These are phyloP conservation scores for Boehmeria nivea DNA, from an alignment of 306 rosid genomes.

Conservation along the genomic window DNA sequence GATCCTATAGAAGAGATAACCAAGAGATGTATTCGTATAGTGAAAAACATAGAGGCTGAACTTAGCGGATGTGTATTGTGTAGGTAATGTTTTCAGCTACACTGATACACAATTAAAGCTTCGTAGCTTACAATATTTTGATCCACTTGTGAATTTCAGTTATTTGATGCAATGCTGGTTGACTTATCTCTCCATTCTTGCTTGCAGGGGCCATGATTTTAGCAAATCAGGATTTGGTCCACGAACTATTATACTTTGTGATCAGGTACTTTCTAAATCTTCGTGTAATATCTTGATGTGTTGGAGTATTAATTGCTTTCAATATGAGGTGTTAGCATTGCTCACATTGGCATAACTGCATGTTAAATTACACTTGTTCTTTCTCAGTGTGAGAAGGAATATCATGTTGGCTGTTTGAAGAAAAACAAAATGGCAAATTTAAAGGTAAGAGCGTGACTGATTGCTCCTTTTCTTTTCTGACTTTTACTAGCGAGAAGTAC, in stretches of 20 bases:
- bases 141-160: conserved; percentile 7
- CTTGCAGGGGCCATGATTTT: conserved; percentile 74
- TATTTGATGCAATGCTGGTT: conserved; percentile 11
- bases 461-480: conserved; percentile 14
- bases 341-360: background rate
- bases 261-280: conserved; percentile 59
- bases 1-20: conserved; percentile 87
- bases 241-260: conserved; percentile 92
- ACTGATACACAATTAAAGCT: too few species aligned
- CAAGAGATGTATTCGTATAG: conserved; percentile 89
- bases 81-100: conserved; percentile 49
- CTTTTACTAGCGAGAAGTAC: too few species aligned
- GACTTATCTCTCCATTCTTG: conserved; percentile 24
- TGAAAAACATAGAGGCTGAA: conserved; percentile 71
- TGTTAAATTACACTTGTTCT: background rate
- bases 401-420: conserved; percentile 94
- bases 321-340: background rate
- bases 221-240: conserved; percentile 99
- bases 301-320: background rate
- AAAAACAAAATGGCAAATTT: conserved; percentile 92
- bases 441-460: conserved; percentile 46
- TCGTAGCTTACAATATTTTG: conserved; percentile 12
- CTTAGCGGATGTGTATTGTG: conserved; percentile 90
- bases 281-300: background rate
- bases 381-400: conserved; percentile 93